Conservation (phyloP, 805 yeast genomes). For the Metschnikowia continentalis region DNA sequence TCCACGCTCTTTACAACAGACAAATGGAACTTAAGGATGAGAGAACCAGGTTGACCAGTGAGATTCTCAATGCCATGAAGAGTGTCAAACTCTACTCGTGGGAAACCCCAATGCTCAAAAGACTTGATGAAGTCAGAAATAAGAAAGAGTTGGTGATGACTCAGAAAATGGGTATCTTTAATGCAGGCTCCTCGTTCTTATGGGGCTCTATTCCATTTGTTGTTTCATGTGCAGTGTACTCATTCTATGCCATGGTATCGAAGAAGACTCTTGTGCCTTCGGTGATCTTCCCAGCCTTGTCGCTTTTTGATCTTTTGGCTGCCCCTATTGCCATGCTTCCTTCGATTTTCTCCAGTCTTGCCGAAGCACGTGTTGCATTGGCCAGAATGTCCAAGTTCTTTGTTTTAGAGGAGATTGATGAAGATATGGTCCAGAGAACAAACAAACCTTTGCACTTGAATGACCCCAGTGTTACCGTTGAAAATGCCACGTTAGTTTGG, state of each 20-base stretch:
- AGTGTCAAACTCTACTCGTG: constrained; percentile 66
- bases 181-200: constrained; percentile 29
- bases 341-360: constrained; percentile 23
- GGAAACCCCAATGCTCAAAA: constrained; percentile 60
- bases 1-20: constrained; percentile 43
- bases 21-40: constrained; percentile 63
- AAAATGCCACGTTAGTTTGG: constrained; percentile 57
- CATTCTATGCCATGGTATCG: constrained; percentile 23
- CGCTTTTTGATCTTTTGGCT: constrained; percentile 33
- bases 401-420: constrained; percentile 31
- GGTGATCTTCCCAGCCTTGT: constrained; percentile 38
- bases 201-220: constrained; percentile 40
- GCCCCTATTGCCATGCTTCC: constrained; percentile 36
- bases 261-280: constrained; percentile 31
- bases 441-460: constrained; percentile 16
- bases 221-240: constrained; percentile 32
- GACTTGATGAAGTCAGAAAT: constrained; percentile 51
- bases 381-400: constrained; percentile 32
- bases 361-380: constrained; percentile 31
- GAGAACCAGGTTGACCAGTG: constrained; percentile 57
- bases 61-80: constrained; percentile 56
- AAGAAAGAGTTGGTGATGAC: constrained; percentile 52
- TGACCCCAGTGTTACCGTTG: constrained; percentile 35
- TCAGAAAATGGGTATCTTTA: constrained; percentile 40
- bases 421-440: constrained; percentile 20